These are phyloP conservation scores for Lactarius akahatsu DNA, from an alignment of 768 basidiomycete genomes.

Conservation along the genomic window DNA sequence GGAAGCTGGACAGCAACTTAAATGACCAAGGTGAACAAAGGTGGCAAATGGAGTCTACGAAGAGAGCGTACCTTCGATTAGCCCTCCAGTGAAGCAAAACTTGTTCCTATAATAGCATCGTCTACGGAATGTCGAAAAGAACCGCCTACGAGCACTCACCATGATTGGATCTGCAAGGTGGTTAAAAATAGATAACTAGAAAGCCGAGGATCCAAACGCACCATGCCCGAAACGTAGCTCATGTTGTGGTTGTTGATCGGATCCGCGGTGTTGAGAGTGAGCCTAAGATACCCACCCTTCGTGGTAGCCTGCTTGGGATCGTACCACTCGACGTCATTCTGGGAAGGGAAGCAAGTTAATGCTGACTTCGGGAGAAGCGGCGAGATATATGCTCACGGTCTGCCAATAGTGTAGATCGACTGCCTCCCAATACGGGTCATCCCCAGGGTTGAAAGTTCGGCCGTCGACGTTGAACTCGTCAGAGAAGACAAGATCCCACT, in stretches of 20 bases:
- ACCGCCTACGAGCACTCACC: slow-evolving; percentile 31
- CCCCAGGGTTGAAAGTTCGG: slow-evolving; percentile 44
- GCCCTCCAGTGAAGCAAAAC: slow-evolving; percentile 80
- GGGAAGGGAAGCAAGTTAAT: slow-evolving; percentile 9
- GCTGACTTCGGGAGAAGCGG: neutral
- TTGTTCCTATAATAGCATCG: slow-evolving; percentile 48
- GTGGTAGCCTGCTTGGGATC: slow-evolving; percentile 56
- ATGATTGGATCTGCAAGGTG: slow-evolving; percentile 30
- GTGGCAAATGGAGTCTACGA: neutral
- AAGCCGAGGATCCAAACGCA: slow-evolving; percentile 33
- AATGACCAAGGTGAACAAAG: neutral
- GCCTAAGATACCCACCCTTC: slow-evolving; percentile 47
- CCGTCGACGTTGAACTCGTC: slow-evolving; percentile 49
- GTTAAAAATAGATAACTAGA: neutral
- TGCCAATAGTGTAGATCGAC: slow-evolving; percentile 48
- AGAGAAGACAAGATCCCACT: slow-evolving; percentile 43
- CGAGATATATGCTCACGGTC: slow-evolving; percentile 44
- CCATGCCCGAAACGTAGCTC: slow-evolving; percentile 40
- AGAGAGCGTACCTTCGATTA: slow-evolving; percentile 47
- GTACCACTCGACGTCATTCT: slow-evolving; percentile 55
- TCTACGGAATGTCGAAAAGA: neutral
- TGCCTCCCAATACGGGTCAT: slow-evolving; percentile 47
- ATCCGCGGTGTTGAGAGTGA: slow-evolving; percentile 44
- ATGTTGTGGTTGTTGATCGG: slow-evolving; percentile 47
- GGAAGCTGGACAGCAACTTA: slow-evolving; percentile 29